Evolutionary conservation across 1,284 basidiomycete genomes (phyloP).

Genomic region (Ustilago shanxiensis): DNA sequence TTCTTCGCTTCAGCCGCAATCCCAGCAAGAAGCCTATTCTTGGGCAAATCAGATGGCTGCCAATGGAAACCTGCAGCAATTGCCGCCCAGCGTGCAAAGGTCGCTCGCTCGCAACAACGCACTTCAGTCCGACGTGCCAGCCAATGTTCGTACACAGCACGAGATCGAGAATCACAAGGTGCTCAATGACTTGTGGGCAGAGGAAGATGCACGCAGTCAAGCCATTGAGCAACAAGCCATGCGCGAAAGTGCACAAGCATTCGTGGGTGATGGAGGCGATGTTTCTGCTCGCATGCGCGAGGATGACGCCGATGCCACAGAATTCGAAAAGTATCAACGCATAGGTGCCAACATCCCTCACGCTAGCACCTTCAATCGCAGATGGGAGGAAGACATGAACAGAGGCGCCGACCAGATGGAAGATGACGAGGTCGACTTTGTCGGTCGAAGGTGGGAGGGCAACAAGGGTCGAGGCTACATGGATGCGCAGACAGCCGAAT

Average conservation of each 20-base stretch:
- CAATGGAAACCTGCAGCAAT: conserved; percentile 24
- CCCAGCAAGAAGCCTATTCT: conserved; percentile 48
- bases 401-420: conserved; percentile 32
- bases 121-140: conserved; percentile 19
- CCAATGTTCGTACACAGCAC: conserved; percentile 18
- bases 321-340: conserved; percentile 60
- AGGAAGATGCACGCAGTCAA: conserved; percentile 64
- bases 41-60: conserved; percentile 53
- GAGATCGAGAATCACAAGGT: conserved; percentile 40
- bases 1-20: conserved; percentile 18
- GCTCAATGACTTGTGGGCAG: conserved; percentile 63
- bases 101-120: conserved; percentile 25
- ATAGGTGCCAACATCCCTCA: conserved; percentile 55
- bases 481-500: conserved; percentile 72
- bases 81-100: conserved; percentile 43
- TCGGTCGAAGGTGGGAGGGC: conserved; percentile 64
- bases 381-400: conserved; percentile 60
- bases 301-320: conserved; percentile 62
- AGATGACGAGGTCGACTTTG: conserved; percentile 70
- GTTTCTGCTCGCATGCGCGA: conserved; percentile 61
- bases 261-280: conserved; percentile 65
- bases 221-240: conserved; percentile 44
- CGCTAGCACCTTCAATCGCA: conserved; percentile 35
- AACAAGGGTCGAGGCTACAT: conserved; percentile 53
- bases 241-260: conserved; percentile 35